Conservation (phyloP, 768 basidiomycete genomes). For the Leucocoprinus leucothites region DNA sequence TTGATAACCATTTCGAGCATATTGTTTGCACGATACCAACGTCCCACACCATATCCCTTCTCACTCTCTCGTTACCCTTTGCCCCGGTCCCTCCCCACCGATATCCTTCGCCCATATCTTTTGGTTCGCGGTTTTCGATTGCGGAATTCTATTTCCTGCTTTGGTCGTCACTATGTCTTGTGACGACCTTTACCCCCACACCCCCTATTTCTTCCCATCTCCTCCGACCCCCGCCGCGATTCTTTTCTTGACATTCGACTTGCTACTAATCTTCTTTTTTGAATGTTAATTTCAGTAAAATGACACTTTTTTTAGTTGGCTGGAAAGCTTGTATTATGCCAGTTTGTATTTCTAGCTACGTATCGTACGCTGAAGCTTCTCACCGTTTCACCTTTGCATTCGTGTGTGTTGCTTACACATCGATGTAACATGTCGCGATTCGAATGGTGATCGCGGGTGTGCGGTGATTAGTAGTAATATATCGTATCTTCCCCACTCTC, state of each 20-base stretch:
- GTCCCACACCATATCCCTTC: no score
- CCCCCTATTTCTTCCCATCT: conserved; percentile 1
- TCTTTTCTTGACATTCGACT: conserved; percentile 11
- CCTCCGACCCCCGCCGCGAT: no score
- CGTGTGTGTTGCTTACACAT: no score
- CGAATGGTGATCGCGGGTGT: neutral
- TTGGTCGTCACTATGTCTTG: conserved; percentile 2
- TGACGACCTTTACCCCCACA: conserved; percentile 4
- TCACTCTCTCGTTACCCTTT: no score
- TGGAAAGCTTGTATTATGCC: no score
- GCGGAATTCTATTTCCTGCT: conserved; percentile 2
- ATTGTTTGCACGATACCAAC: conserved; percentile 15
- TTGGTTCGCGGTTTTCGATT: conserved; percentile 6
- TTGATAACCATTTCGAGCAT: conserved; percentile 31
- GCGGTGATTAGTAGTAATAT: conserved; percentile 17
- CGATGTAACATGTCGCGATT: conserved; percentile 13
- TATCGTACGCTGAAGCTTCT: no score
- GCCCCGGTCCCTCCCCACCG: no score
- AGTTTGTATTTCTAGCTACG: no score
- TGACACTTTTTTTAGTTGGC: no score
- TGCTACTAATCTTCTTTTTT: no score
- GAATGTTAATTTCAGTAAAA: no score
- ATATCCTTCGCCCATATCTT: neutral
- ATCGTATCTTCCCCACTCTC: conserved; percentile 4
- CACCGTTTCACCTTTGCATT: no score